Evolutionary conservation across 768 basidiomycete species (phyloP), one percentile per base, ranked within the genome.

Genomic region (Phylloporus sp.): DNA sequence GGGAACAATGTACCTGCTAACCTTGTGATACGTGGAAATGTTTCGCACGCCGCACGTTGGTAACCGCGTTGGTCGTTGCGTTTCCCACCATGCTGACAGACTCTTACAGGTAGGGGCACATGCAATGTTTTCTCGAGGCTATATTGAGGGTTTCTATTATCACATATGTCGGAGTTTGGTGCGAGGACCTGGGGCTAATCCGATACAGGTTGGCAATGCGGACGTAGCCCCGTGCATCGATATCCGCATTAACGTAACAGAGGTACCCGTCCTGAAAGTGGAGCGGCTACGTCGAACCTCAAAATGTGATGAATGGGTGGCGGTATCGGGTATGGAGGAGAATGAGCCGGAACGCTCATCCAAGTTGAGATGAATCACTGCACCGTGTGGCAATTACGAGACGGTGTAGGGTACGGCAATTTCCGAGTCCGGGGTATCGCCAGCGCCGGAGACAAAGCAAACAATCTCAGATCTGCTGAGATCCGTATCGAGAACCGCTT

Each of bases 361-460:
- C 26, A 23, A 9, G 18, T 23, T 27, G 16, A 42, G 20, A 28
- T n/a, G 47, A 38, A 16, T 24, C 44, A 35, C 32, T 15, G 32
- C 41, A 29, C 11, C 20, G 18, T 29, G 28, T 39, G 22, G 38
- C 22, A 15, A 23, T 48, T 48, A 48, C 47, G 28, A 9, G 31
- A 49, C 23, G 24, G 29, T 47, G 56, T 48, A 50, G 48, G 32
- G 39, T 24, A 16, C 57, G 69, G 67, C 26, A 64, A 31, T 61
- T 51, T 8, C 69, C 69, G 69, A 32, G 44, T 64, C 55, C 67
- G 67, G 67, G 67, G 67, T 40, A 56, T 64, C 48, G 44, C 49
- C 64, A 67, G 61, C 60, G 55, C 67, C 67, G 67, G 67, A 63
- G 43, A 58, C 63, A 68, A 58, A 60, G 41, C 20, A 58, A 64